These are phyloP conservation scores for Metahyphopichia silvanorum DNA, from an alignment of 805 yeast species.

Conservation along the genomic window DNA sequence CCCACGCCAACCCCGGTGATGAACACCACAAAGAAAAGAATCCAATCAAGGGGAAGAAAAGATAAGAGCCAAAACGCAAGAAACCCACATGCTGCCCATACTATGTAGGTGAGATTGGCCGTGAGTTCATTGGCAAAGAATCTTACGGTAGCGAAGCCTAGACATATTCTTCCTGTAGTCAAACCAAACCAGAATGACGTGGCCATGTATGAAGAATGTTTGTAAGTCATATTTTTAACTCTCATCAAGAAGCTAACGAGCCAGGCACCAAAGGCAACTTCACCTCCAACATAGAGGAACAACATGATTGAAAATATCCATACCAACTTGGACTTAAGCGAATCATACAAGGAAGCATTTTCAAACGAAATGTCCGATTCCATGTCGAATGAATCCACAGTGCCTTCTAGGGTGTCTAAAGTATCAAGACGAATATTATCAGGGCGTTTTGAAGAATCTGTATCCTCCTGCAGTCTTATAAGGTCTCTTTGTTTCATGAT, in stretches of 20 bases:
- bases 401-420: slow-evolving; percentile 10
- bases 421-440: slow-evolving; percentile 7
- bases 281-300: slow-evolving; percentile 51
- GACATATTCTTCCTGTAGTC: slow-evolving; percentile 44
- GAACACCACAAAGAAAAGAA: slow-evolving; percentile 35
- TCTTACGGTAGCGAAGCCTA: slow-evolving; percentile 54
- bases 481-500: slow-evolving; percentile 7
- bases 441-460: not conserved
- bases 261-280: slow-evolving; percentile 54
- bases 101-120: slow-evolving; percentile 41
- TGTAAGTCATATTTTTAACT: slow-evolving; percentile 33
- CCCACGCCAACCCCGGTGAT: slow-evolving; percentile 50
- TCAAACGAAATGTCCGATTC: slow-evolving; percentile 1
- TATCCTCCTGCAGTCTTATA: not conserved
- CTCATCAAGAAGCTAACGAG: slow-evolving; percentile 44
- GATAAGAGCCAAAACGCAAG: slow-evolving; percentile 22
- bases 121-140: slow-evolving; percentile 44
- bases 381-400: not conserved
- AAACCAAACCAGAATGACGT: slow-evolving; percentile 51
- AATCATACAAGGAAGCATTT: slow-evolving; percentile 25
- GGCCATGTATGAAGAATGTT: slow-evolving; percentile 44
- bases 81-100: slow-evolving; percentile 26
- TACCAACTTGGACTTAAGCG: slow-evolving; percentile 32
- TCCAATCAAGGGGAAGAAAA: slow-evolving; percentile 22
- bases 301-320: slow-evolving; percentile 40